phyloP scores from a whole-genome alignment of 2,329 filamentous ascomycete species.

The Fusarium buharicum region DNA sequence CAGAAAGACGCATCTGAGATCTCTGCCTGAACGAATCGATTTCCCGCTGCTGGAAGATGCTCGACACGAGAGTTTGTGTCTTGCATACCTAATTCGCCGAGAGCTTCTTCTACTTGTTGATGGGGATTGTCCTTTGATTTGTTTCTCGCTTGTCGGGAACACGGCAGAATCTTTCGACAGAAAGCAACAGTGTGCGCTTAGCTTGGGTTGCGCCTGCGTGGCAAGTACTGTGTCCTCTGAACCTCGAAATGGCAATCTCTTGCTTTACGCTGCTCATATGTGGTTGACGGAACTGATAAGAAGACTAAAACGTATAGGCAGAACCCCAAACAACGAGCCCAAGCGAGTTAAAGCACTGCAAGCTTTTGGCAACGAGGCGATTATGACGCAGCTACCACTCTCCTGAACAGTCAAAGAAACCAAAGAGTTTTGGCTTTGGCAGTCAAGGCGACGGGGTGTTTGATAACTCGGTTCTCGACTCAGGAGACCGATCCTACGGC shows the following conservation, averaged over 20 bases:
- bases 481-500: background rate
- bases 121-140: background rate
- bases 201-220: background rate
- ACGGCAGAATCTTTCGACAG: background rate
- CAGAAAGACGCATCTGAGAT: background rate
- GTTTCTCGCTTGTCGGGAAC: background rate
- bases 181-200: background rate
- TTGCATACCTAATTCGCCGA: background rate
- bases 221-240: background rate
- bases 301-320: background rate
- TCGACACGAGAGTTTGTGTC: background rate
- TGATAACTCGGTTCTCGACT: slow-evolving; percentile 1
- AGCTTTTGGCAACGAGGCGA: background rate
- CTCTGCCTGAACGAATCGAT: background rate
- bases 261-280: background rate
- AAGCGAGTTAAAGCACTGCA: background rate
- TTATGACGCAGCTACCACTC: background rate
- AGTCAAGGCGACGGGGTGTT: background rate
- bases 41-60: background rate
- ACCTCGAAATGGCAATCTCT: background rate
- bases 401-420: background rate
- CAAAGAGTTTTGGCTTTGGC: background rate
- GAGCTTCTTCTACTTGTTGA: background rate
- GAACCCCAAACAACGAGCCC: background rate
- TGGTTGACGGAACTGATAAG: background rate